phyloP scores from a whole-genome alignment of 768 basidiomycete genomes.

The Russula griseocarnosa region DNA sequence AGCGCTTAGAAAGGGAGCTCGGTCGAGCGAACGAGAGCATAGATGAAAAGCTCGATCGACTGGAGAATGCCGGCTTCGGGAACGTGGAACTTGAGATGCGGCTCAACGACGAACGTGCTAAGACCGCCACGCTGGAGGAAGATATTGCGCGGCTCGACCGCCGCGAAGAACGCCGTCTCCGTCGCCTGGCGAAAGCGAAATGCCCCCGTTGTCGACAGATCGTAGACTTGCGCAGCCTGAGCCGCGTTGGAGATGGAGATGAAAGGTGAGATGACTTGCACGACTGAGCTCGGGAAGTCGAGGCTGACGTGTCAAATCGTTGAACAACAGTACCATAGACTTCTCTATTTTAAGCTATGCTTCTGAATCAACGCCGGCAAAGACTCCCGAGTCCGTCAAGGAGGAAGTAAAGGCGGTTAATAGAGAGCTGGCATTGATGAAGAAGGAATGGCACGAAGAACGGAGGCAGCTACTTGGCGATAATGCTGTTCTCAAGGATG shows the following conservation, averaged over 20 bases:
- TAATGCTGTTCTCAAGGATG: constrained; percentile 67
- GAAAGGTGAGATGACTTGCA: constrained; percentile 49
- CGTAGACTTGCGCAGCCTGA: constrained; percentile 48
- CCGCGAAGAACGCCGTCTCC: constrained; percentile 64
- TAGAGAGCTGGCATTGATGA: constrained; percentile 57
- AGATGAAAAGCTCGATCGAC: constrained; percentile 82
- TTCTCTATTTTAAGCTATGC: constrained; percentile 45
- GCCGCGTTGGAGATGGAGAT: constrained; percentile 44
- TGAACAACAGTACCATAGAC: constrained; percentile 49
- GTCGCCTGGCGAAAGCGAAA: constrained; percentile 55
- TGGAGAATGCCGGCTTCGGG: constrained; percentile 75
- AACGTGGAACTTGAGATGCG: constrained; percentile 66
- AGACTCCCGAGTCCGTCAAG: constrained; percentile 60
- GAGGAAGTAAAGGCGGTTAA: constrained; percentile 60
- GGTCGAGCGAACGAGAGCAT: constrained; percentile 78
- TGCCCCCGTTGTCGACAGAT: constrained; percentile 69
- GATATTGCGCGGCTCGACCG: constrained; percentile 62
- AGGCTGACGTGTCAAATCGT: neutral
- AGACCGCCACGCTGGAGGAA: constrained; percentile 56
- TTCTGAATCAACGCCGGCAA: constrained; percentile 60
- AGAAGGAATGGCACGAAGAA: constrained; percentile 67
- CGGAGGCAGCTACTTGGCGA: constrained; percentile 60
- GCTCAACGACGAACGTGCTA: constrained; percentile 65
- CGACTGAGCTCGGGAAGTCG: neutral
- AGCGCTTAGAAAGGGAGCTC: constrained; percentile 68